These are phyloP conservation scores for Paraphaeosphaeria sporulosa DNA, from an alignment of 2,329 filamentous ascomycete species.

Conservation along the genomic window DNA sequence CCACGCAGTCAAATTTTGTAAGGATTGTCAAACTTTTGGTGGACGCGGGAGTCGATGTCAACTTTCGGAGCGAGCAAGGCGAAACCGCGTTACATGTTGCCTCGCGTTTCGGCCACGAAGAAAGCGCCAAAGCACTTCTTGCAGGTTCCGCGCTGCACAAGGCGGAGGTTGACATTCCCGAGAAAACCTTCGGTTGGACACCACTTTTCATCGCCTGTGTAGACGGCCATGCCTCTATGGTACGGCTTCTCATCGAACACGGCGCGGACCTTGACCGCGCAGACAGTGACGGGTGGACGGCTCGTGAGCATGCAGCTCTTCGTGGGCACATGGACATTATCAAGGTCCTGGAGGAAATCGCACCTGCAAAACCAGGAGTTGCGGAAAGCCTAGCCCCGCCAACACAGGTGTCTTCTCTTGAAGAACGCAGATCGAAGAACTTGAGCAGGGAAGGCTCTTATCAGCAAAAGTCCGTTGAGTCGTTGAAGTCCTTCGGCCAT, in stretches of 20 bases:
- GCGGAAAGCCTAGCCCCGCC: conserved; percentile 48
- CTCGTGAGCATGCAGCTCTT: conserved; percentile 89
- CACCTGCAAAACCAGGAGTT: conserved; percentile 43
- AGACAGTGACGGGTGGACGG: conserved; percentile 93
- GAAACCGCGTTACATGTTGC: conserved; percentile 94
- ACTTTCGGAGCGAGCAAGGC: conserved; percentile 88
- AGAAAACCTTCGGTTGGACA: conserved; percentile 91
- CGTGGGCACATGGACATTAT: conserved; percentile 88
- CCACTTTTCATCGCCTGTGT: conserved; percentile 93
- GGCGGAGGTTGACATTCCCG: conserved; percentile 76
- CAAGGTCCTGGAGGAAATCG: conserved; percentile 68
- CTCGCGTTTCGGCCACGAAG: conserved; percentile 82
- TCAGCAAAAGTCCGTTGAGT: conserved; percentile 67
- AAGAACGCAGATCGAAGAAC: conserved; percentile 52
- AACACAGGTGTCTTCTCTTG: conserved; percentile 65
- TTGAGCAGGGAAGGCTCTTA: conserved; percentile 49
- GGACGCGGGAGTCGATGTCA: conserved; percentile 88
- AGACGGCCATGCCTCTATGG: conserved; percentile 80
- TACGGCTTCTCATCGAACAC: conserved; percentile 77
- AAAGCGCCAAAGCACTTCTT: conserved; percentile 80
- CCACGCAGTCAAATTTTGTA: conserved; percentile 85
- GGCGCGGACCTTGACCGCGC: conserved; percentile 76
- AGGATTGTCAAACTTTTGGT: conserved; percentile 87
- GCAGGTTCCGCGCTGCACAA: conserved; percentile 74
- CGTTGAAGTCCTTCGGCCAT: conserved; percentile 95